Evolutionary conservation across 768 basidiomycete genomes (phyloP).

Genomic region (Chalciporus pseudorubinellus): DNA sequence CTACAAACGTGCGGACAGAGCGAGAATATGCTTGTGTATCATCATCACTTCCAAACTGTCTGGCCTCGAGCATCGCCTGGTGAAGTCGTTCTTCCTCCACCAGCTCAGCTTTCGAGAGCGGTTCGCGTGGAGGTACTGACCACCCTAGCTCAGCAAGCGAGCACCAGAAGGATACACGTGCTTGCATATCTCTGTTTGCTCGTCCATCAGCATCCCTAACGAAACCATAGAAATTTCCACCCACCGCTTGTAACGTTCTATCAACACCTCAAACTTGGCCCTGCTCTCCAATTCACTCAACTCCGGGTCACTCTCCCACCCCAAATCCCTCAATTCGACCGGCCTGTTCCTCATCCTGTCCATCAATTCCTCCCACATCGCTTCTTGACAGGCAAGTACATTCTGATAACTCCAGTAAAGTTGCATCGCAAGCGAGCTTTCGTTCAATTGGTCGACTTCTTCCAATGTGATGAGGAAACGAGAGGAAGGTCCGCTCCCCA

Average conservation of each 20-base stretch:
- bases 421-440: conserved; percentile 69
- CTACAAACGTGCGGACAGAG: conserved; percentile 58
- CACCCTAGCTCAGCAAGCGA: conserved; percentile 59
- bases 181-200: conserved; percentile 57
- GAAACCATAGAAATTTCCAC: conserved; percentile 16
- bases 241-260: conserved; percentile 57
- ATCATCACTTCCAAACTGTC: conserved; percentile 48
- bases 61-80: conserved; percentile 59
- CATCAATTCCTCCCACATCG: conserved; percentile 75
- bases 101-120: conserved; percentile 65
- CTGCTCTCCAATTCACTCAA: conserved; percentile 54
- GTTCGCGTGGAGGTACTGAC: conserved; percentile 56
- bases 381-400: conserved; percentile 65
- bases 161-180: conserved; percentile 62
- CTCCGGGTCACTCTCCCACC: conserved; percentile 72
- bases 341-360: conserved; percentile 58
- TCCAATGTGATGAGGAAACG: conserved; percentile 39
- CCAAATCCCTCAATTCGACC: conserved; percentile 51
- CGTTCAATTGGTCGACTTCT: conserved; percentile 46
- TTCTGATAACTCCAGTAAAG: conserved; percentile 60
- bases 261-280: conserved; percentile 55
- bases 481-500: conserved; percentile 30
- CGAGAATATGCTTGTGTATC: conserved; percentile 56
- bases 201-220: neutral
- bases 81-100: conserved; percentile 64